These are phyloP conservation scores for Berkeleyomyces basicola DNA, from an alignment of 2,329 filamentous ascomycete genomes.

Conservation along the genomic window DNA sequence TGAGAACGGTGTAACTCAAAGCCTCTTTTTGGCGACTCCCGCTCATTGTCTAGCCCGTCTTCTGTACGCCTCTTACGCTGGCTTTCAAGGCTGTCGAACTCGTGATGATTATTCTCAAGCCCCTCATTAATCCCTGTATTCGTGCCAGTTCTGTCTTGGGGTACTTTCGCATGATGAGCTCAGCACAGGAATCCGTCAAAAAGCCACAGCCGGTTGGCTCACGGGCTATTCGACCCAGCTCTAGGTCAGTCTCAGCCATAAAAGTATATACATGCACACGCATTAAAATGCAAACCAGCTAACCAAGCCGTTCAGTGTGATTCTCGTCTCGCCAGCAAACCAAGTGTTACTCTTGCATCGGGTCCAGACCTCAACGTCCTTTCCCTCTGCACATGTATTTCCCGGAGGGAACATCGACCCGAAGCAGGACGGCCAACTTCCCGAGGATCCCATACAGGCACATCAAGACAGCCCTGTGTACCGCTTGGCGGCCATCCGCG, in stretches of 20 bases:
- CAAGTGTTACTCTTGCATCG: slow-evolving; percentile 78
- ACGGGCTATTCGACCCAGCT: background rate
- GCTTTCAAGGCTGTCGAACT: background rate
- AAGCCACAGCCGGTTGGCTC: background rate
- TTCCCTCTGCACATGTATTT: slow-evolving; percentile 87
- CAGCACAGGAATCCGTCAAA: background rate
- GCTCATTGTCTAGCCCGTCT: background rate
- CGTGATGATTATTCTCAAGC: background rate
- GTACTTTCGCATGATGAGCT: background rate
- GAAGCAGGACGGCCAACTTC: slow-evolving; percentile 53
- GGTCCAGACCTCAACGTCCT: slow-evolving; percentile 65
- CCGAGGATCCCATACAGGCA: slow-evolving; percentile 31
- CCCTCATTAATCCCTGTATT: background rate
- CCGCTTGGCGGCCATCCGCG: slow-evolving; percentile 67
- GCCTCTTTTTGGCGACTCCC: background rate
- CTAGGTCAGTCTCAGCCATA: background rate
- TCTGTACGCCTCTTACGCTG: background rate
- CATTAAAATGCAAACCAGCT: background rate
- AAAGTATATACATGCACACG: too few species aligned
- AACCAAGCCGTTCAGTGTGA: slow-evolving; percentile 28
- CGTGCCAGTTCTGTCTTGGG: background rate
- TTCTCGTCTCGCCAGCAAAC: slow-evolving; percentile 73
- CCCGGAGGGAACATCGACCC: slow-evolving; percentile 73
- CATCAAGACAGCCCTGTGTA: slow-evolving; percentile 62
- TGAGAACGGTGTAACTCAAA: background rate